phyloP scores from a whole-genome alignment of 305 asterid genomes.

The Rubia tinctorum region DNA sequence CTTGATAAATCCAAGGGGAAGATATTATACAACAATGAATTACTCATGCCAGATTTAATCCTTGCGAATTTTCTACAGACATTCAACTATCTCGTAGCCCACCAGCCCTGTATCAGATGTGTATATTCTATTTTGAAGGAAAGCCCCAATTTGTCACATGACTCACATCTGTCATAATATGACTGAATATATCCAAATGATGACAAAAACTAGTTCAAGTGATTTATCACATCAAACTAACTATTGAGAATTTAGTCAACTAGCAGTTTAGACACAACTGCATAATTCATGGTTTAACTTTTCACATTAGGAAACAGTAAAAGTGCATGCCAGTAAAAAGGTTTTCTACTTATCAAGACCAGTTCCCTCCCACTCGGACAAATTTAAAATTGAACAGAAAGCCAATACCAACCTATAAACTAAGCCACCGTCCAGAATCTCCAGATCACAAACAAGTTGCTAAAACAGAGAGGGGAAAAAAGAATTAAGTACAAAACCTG shows the following conservation, averaged over 20 bases:
- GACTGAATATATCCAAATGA: background rate
- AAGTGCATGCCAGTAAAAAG: background rate
- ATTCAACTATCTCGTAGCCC: background rate
- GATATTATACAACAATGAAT: background rate
- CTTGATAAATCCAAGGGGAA: background rate
- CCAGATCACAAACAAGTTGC: background rate
- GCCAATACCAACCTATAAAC: background rate
- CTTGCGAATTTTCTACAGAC: background rate
- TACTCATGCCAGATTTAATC: background rate
- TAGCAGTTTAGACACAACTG: no score
- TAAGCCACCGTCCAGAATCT: background rate
- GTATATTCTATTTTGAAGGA: background rate
- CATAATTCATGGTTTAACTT: no score
- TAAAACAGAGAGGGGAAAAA: background rate
- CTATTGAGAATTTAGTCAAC: no score
- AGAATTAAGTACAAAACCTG: slow-evolving; percentile 47
- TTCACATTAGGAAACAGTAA: no score
- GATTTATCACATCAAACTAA: no score
- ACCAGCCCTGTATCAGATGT: background rate
- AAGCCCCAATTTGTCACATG: background rate
- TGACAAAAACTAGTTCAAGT: background rate
- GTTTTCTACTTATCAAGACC: background rate
- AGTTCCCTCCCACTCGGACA: background rate
- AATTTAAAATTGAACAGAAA: background rate
- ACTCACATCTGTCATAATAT: background rate